Percentiles rank a stretch among this genome's conserved stretches.
Conservation (phyloP, 108 stramenopile genomes). For the Halocafeteria seosinensis region DNA sequence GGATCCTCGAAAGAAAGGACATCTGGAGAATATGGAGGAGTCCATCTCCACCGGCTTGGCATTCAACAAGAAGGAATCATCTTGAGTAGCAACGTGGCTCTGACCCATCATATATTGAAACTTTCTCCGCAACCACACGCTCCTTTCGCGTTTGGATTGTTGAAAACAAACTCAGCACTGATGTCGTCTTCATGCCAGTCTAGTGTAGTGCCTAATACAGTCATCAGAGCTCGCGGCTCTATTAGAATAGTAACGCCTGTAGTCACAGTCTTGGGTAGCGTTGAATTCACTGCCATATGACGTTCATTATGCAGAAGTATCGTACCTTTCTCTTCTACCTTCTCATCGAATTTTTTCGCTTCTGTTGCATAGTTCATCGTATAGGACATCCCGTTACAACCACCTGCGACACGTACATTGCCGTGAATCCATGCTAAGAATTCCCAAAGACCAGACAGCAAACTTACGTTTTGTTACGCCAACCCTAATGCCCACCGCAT, state of each 20-base stretch:
- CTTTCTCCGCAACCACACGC: conserved; percentile 98
- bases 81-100: too few species aligned
- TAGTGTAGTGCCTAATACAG: conserved; percentile 88
- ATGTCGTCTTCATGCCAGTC: conserved; percentile 89
- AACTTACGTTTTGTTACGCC: conserved; percentile 59
- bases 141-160: conserved; percentile 96
- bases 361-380: conserved; percentile 84
- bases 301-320: too few species aligned
- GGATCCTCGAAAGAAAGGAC: too few species aligned
- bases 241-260: conserved; percentile 60
- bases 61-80: too few species aligned
- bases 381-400: conserved; percentile 94
- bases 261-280: too few species aligned
- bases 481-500: conserved; percentile 69
- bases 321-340: too few species aligned
- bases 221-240: conserved; percentile 93
- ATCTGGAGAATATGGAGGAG: too few species aligned
- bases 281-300: too few species aligned
- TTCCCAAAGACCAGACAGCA: not conserved
- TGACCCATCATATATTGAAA: too few species aligned
- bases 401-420: conserved; percentile 13
- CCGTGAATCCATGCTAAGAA: not conserved
- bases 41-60: too few species aligned
- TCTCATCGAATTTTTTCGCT: conserved; percentile 35
- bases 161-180: conserved; percentile 88